Base-by-base conservation (phyloP, 441 rosid genomes). In the Capsella rubella region DNA sequence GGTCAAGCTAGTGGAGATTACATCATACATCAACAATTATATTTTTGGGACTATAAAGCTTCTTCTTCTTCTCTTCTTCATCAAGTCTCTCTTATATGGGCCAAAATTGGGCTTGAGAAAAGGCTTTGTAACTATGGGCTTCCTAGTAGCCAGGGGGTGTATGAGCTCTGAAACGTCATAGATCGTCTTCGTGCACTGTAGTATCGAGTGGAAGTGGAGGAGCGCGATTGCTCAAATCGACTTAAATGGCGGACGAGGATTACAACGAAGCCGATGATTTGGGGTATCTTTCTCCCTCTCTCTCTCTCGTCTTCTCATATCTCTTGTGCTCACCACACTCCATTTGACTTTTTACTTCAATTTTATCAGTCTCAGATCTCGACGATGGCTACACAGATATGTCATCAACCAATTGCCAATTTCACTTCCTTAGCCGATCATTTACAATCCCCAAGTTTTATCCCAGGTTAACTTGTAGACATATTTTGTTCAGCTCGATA, bases 191-290 rank as follows among this genome's bases (percentile, higher is more conserved):
- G 5, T 4, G 32, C 32, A 31, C 5, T 5, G 32, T 51, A 69
- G 75, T 65, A 40, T 45, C 43, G 50, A 55, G 8, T 14, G 32
- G 31, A 6, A 21, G 40, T 8, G 7, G 7, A 5, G 34, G 6
- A 16, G 8, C 15, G n/a, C 40, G 58, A 55, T n/a, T 21, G 21
- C 65, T 14, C 15, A 8, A 34, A 52, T 27, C 25, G 37, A 78
- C 73, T 47, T 43, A 62, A 56, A 88, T 91, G 98, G 98, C 91
- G 15, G 96, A 90, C 80, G 97, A 91, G 0, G 95, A 90, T 56
- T 90, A 83, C 80, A 90, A 79, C 52, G 92, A 89, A 71, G 54
- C 60, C n/a, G 81, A 72, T 40, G 89, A 89, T 35, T 78, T 87
- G 82, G 95, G 90, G 89, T 85, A 69, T 45, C 25, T 21, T 0